Evolutionary conservation across 2,329 filamentous ascomycete genomes (phyloP), one percentile per base, ranked within the genome.

Genomic region (Knoxdaviesia proteae): DNA sequence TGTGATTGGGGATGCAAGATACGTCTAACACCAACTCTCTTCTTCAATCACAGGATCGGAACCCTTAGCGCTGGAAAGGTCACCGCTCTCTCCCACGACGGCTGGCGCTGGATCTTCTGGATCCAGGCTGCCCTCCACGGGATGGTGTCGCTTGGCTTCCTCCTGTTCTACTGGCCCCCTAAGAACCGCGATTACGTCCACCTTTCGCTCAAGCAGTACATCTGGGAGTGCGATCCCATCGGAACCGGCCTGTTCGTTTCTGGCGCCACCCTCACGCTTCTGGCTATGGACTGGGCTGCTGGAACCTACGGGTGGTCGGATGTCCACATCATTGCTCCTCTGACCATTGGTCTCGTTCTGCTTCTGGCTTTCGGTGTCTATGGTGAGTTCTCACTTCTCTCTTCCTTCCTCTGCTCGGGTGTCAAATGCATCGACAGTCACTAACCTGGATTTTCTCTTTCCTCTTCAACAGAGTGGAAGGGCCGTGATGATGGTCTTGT

Each of bases 81-180:
- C 3, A 70, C 69, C 0, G 67, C 69, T 45, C 51, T 60, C 8
- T 56, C 57, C 42, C 47, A 58, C 1, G 56, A 52, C 1, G 69
- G 69, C 20, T 74, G 69, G 69, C 58, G 69, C 2, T 61, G 64
- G 48, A 72, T 74, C 48, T 74, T 71, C 50, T 74, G 69, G 69
- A 69, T 73, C 9, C 69, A 73, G 52, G 68, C 68, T 1, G 67
- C 58, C 6, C 64, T 72, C 46, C 68, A 71, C 46, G 58, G 60
- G 6, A 53, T 61, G 9, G 68, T 65, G 0, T 58, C 61, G 2
- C 34, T 68, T 0, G 67, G 68, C 4, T 52, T 72, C 33, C 50
- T 71, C 34, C 47, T 61, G 31, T 62, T 67, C 52, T 64, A 69
- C 57, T 60, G 60, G 57, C 62, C 62, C 31, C 58, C 60, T 4